Base-by-base conservation (phyloP, 2,329 filamentous ascomycete species). In the Penicillium griseofulvum region DNA sequence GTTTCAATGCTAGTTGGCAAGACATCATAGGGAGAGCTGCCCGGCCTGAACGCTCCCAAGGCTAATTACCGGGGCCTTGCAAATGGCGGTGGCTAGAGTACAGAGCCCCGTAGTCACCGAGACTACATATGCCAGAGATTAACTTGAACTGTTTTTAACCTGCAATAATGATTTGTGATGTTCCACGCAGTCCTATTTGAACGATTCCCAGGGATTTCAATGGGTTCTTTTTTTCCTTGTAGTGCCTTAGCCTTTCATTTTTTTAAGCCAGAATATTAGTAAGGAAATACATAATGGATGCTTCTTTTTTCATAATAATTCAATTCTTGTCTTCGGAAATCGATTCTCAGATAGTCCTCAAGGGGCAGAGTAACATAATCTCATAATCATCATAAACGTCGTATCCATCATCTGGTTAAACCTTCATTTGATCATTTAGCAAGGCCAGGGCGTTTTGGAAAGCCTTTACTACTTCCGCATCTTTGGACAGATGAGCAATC, bases 1-100 rank as follows among this genome's bases (percentile, higher is more conserved):
- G 91, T 31, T 91, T 96, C 63, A 88, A 89, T 41, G 90, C 90
- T 5, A 91, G 89, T 1, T 97, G 91, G 91, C 85, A 93, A 71
- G 91, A 96, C 70, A 87, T 96, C 48, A 90, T 88, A 1, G 88
- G 88, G 1, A 72, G 82, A 22, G 74, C 76, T 39, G 71, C 52
- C 31, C 63, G 56, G 31, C 57, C 56, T 51, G 55, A 52, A 17
- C 53, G 42, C 24, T 50, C 51, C 5, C 44, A 26, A 8, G 41
- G n/a, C 17, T 56, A 39, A 54, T 19, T 17, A 11, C 26, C 10
- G 16, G 24, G 24, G 22, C n/a, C 31, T 29, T 16, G 16, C 19
- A n/a, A 19, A 34, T 14, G 9, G 28, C n/a, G 11, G 24, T 41
- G 34, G 26, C 8, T 47, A 26, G 22, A 17, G n/a, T 5, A 4